Evolutionary conservation across 441 rosid genomes (phyloP).

Genomic region (Manihot esculenta): DNA sequence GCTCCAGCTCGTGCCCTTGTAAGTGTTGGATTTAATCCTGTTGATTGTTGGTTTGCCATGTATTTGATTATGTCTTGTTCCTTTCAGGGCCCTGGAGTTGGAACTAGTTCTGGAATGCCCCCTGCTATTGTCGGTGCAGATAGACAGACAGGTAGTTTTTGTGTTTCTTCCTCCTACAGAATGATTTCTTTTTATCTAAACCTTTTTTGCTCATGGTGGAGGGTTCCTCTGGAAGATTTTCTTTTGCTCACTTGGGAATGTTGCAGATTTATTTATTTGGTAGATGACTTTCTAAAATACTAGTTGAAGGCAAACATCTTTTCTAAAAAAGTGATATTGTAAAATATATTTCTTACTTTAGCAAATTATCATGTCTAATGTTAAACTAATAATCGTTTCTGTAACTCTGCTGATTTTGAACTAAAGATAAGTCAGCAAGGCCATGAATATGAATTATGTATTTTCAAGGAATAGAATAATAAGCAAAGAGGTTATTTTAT

Average conservation of each 20-base stretch:
- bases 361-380: too few relatives aligned
- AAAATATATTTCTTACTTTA: too few relatives aligned
- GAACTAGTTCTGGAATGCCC: slow-evolving; percentile 82
- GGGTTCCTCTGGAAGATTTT: background rate
- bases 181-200: background rate
- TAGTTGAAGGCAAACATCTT: too few relatives aligned
- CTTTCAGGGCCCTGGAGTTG: slow-evolving; percentile 69
- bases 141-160: slow-evolving; percentile 61
- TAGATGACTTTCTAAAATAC: too few relatives aligned
- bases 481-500: too few relatives aligned
- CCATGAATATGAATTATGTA: too few relatives aligned
- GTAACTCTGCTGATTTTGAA: too few relatives aligned
- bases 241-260: background rate
- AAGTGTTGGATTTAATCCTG: slow-evolving; percentile 23
- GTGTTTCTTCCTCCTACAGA: background rate
- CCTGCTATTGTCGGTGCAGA: slow-evolving; percentile 68
- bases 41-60: slow-evolving; percentile 14
- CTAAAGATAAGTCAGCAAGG: too few relatives aligned
- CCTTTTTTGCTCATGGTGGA: background rate
- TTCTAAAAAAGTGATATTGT: too few relatives aligned
- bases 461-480: too few relatives aligned
- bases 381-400: too few relatives aligned
- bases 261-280: background rate
- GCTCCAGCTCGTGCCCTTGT: slow-evolving; percentile 71
- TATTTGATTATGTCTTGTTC: slow-evolving; percentile 25